Evolutionary conservation across 1,284 basidiomycete genomes (phyloP), one percentile per base, ranked within the genome.

Genomic region (Ceratobasidium sp.): DNA sequence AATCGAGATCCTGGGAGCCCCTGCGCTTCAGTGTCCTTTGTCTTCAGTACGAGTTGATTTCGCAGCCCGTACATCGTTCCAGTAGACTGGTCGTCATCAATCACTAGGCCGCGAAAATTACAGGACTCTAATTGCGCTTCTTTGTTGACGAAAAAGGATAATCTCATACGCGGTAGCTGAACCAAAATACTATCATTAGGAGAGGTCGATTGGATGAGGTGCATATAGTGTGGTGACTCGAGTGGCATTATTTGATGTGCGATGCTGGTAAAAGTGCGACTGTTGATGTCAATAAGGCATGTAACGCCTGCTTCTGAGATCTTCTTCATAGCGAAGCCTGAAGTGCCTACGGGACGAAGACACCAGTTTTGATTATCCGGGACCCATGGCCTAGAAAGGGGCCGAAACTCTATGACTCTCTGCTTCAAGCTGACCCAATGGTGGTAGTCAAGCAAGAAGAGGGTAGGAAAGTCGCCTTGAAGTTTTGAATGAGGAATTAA

Each of bases 1-100:
- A 76, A 76, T 9, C 80, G 79, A 1, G 77, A 75, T 0, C 65
- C 75, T 0, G 75, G 72, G 5, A 58, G 45, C 9, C 6, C 21
- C 8, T 30, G 43, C 14, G 46, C 45, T 4, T 50, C 9, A 3
- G 26, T 21, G 21, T 23, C 30, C 30, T 61, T 62, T 3, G 34
- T 36, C 28, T 72, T 58, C 3, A 76, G 55, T 32, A 77, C 71
- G 9, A 77, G 72, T 43, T 76, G 74, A 57, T 72, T 74, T 5
- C 21, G 28, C 16, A 77, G 73, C 0, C 79, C 79, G 26, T 79
- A 72, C 50, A 79, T 30, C 1, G 79, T 76, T 1, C 79, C 79
- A 1, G 74, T 48, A 1, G 72, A 78, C 28, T 80, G 79, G 48
- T 76, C 50, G 4, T 65, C n/a, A 39, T 80, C 79, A n/a, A 80